phyloP scores from a whole-genome alignment of 1,284 basidiomycete genomes.

The Sanghuangporus weigelae region DNA sequence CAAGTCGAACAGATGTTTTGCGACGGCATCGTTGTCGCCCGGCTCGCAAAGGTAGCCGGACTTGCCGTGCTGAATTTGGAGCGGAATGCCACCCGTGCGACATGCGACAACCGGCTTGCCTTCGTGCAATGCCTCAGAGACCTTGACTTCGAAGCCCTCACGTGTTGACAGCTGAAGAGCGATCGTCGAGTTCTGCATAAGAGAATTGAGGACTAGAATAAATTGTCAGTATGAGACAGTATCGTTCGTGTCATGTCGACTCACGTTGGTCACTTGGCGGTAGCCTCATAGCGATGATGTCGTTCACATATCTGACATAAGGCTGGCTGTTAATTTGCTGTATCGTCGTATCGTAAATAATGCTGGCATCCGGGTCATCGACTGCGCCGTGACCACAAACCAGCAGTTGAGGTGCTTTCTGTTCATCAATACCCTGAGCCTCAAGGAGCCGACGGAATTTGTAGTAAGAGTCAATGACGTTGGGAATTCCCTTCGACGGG shows the following conservation, averaged over 20 bases:
- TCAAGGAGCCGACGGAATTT: slow-evolving; percentile 66
- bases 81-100: slow-evolving; percentile 82
- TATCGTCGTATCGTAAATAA: slow-evolving; percentile 78
- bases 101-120: slow-evolving; percentile 78
- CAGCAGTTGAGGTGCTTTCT: slow-evolving; percentile 73
- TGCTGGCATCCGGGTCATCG: slow-evolving; percentile 79
- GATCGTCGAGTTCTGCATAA: slow-evolving; percentile 72
- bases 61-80: slow-evolving; percentile 80
- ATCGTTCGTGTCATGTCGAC: slow-evolving; percentile 21
- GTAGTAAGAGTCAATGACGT: slow-evolving; percentile 78
- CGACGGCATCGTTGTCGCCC: slow-evolving; percentile 69
- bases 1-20: slow-evolving; percentile 66
- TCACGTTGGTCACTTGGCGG: slow-evolving; percentile 76
- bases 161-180: slow-evolving; percentile 76
- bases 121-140: slow-evolving; percentile 83
- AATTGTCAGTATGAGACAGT: background rate
- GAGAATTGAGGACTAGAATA: slow-evolving; percentile 61
- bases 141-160: slow-evolving; percentile 91
- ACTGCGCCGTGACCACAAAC: slow-evolving; percentile 86
- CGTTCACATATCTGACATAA: slow-evolving; percentile 54
- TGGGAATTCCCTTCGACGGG: slow-evolving; percentile 69
- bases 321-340: slow-evolving; percentile 47
- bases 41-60: slow-evolving; percentile 75
- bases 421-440: slow-evolving; percentile 41
- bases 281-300: slow-evolving; percentile 74